A percentile compares a stretch with the other conserved stretches of the same genome.
These are phyloP conservation scores for Sutorius australiensis DNA, from an alignment of 768 basidiomycete species.

Conservation along the genomic window DNA sequence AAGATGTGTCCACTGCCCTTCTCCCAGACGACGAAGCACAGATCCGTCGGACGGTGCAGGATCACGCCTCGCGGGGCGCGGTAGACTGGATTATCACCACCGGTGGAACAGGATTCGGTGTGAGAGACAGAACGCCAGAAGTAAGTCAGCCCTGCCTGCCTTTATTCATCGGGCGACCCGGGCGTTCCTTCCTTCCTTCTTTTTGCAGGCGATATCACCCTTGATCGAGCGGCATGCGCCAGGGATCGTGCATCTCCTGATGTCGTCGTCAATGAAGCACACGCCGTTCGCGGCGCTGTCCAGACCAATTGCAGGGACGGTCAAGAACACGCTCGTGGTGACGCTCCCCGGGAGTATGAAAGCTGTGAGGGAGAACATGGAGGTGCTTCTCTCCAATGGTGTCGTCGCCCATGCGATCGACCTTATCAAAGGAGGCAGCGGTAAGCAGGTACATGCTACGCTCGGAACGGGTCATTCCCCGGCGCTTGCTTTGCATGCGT, in stretches of 20 bases:
- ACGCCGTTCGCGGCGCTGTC: constrained; percentile 82
- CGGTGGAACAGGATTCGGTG: constrained; percentile 85
- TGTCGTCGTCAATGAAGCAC: constrained; percentile 63
- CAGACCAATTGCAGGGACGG: constrained; percentile 76
- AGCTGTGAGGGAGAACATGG: constrained; percentile 77
- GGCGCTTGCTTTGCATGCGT: constrained; percentile 11
- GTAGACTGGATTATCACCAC: constrained; percentile 78
- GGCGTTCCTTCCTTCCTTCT: background rate
- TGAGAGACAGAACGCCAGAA: constrained; percentile 81
- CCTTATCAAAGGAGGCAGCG: constrained; percentile 64
- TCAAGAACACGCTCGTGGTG: constrained; percentile 61
- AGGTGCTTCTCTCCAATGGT: constrained; percentile 52
- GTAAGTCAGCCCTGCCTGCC: constrained; percentile 33
- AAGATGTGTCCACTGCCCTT: constrained; percentile 39
- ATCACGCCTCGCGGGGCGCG: constrained; percentile 42
- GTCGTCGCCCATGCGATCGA: constrained; percentile 71
- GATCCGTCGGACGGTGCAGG: constrained; percentile 48
- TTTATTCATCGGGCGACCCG: background rate
- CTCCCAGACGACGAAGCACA: constrained; percentile 62
- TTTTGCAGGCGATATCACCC: constrained; percentile 50
- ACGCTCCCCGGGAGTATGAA: constrained; percentile 85
- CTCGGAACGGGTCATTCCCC: constrained; percentile 36
- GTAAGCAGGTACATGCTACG: constrained; percentile 51
- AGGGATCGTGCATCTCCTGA: constrained; percentile 71
- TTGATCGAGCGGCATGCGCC: constrained; percentile 65